Evolutionary conservation across 805 yeast genomes (phyloP).

Genomic region (Kockiozyma suomiensis): DNA sequence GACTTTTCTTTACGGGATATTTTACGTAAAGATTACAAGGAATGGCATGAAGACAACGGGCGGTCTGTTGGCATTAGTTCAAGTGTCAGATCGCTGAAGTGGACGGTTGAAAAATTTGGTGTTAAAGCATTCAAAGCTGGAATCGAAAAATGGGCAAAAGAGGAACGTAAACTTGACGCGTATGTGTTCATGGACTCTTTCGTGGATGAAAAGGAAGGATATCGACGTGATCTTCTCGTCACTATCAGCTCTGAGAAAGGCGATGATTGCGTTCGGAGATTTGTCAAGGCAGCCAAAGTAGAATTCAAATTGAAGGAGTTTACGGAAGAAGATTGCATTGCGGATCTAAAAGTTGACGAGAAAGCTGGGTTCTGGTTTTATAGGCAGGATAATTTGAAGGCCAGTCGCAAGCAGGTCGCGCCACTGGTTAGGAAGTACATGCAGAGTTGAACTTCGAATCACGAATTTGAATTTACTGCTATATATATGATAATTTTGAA

Average conservation of each 20-base stretch:
- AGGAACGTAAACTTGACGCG: slow-evolving; percentile 45
- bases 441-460: slow-evolving; percentile 17
- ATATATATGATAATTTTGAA: neutral
- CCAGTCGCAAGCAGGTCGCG: slow-evolving; percentile 86
- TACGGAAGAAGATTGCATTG: slow-evolving; percentile 13
- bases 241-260: slow-evolving; percentile 33
- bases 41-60: slow-evolving; percentile 50
- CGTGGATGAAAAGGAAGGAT: slow-evolving; percentile 40
- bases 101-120: slow-evolving; percentile 47
- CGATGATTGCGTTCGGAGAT: slow-evolving; percentile 29
- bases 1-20: slow-evolving; percentile 66
- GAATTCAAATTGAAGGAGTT: slow-evolving; percentile 39
- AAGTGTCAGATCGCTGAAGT: slow-evolving; percentile 61
- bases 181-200: slow-evolving; percentile 55
- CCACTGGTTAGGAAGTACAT: slow-evolving; percentile 50
- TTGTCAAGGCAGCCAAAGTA: slow-evolving; percentile 31
- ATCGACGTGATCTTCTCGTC: slow-evolving; percentile 52
- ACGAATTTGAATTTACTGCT: too few species aligned
- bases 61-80: slow-evolving; percentile 74
- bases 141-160: slow-evolving; percentile 39
- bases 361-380: slow-evolving; percentile 35
- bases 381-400: slow-evolving; percentile 57
- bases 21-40: slow-evolving; percentile 82
- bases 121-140: slow-evolving; percentile 37
- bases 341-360: slow-evolving; percentile 26